Base-by-base conservation (phyloP, 352 stramenopile species). In the Hyaloperonospora brassicae region DNA sequence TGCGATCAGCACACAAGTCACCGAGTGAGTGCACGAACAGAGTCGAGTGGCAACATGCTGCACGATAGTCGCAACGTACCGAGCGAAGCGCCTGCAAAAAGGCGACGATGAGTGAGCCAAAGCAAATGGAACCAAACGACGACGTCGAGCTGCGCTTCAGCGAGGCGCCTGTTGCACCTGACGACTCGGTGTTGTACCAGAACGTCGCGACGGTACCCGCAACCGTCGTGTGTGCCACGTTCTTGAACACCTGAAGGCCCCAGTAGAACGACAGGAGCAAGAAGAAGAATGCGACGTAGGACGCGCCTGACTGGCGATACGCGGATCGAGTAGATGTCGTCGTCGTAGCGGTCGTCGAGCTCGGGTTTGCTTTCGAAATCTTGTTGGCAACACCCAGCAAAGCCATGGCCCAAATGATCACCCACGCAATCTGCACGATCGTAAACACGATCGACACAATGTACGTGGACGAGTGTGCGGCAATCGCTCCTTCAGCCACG, bases 101-200 rank as follows among this genome's bases (percentile, higher is more conserved):
- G 1, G 94, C 95, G 13, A 98, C 85, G 31, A 98, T 76, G 9
- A 98, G 72, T 22, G 86, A 97, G 13, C 95, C 95, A 23, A 98
- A 86, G 66, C 90, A 98, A 53, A 98, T 98, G n/a, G 85, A 97
- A 52, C 95, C 95, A 50, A 98, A 95, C 50, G 91, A 95, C 7
- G 85, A 95, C 8, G 92, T 98, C 23, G 76, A 88, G 35, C 76
- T 79, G 34, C 91, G 83, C 55, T 80, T 73, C 23, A 98, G 68
- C 1, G 81, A 88, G 43, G 87, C 78, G 44, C 72, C 77, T 1
- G 96, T 93, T 6, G 88, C 86, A n/a, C 76, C 81, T 3, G 61
- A 63, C 27, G 91, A 94, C 49, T 97, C 84, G 12, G 85, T 44
- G 40, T 79, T 79, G 76, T 96, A 97, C 94, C 94, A 98, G 76